Evolutionary conservation across 352 stramenopile genomes (phyloP), one percentile per base, ranked within the genome.

Genomic region (Hyaloperonospora arabidopsidis): DNA sequence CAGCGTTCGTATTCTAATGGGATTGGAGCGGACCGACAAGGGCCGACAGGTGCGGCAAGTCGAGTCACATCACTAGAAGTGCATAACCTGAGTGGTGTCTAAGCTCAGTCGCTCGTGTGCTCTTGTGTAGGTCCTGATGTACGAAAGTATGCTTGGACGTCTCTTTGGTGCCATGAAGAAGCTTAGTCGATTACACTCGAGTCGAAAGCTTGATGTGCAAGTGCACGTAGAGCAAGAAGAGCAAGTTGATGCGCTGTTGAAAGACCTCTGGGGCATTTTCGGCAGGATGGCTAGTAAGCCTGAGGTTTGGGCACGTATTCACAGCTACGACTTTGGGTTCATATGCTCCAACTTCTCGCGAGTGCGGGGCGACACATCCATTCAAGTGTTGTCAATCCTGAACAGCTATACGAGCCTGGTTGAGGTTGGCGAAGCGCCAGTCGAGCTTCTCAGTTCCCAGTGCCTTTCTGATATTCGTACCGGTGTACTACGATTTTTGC

Each of bases 301-400:
- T 0, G 52, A 54, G 12, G 71, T 87, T 52, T 92, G 81, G 81
- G 28, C 25, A 1, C 57, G 59, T 11, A 68, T 89, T 19, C 52
- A 63, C 21, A 72, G 51, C 25, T 72, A 82, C 39, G 70, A 87
- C 54, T 80, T 88, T 41, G 75, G 75, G 23, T 89, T 88, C 49
- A 59, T 89, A 13, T 92, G 75, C 53, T 61, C 65, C 1, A 70
- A 70, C 19, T 89, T 88, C 44, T 63, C 72, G 11, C 52, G 59
- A 4, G 61, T 83, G 0, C 61, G 46, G 1, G 69, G 75, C 7
- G 45, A 47, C 8, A 70, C 59, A 0, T 70, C 76, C 1, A 50
- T 80, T 15, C 54, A 64, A 15, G 64, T 86, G 4, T 61, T 89
- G 15, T 45, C 62, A 1, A 57, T 89, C 19, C 59, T 89, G 19